These are phyloP conservation scores for Garcia nutans DNA, from an alignment of 345 rosid genomes.

Conservation along the genomic window DNA sequence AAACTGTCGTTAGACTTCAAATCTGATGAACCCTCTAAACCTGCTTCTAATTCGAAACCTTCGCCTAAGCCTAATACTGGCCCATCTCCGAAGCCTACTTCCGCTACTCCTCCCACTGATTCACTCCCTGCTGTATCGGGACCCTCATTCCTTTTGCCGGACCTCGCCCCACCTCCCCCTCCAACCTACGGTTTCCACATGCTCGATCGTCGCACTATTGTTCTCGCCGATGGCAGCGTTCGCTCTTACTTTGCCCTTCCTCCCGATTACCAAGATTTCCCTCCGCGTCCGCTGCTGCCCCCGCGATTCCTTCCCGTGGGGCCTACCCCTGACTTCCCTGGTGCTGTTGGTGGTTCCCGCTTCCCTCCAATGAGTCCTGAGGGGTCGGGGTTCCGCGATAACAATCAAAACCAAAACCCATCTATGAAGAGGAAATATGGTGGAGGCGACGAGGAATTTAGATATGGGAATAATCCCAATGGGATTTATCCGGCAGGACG, in stretches of 20 bases:
- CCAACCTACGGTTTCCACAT: conserved; percentile 86
- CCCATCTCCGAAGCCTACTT: conserved; percentile 27
- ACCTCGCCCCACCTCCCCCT: conserved; percentile 70
- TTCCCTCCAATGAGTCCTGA: conserved; percentile 38
- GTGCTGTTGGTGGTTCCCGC: conserved; percentile 6
- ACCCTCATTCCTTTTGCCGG: conserved; percentile 46
- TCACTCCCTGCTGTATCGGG: conserved; percentile 24
- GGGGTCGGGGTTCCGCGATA: conserved; percentile 54
- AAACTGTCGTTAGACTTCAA: conserved; percentile 25
- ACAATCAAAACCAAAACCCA: conserved; percentile 6
- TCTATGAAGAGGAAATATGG: conserved; percentile 58
- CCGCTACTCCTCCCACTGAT: background rate
- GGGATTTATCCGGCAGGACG: conserved; percentile 1
- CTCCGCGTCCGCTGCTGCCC: conserved; percentile 23
- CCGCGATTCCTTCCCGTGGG: conserved; percentile 18
- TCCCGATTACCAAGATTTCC: conserved; percentile 75
- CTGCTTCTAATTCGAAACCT: conserved; percentile 35
- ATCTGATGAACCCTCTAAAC: conserved; percentile 18
- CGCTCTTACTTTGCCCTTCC: conserved; percentile 97
- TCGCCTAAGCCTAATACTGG: conserved; percentile 40
- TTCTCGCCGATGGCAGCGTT: conserved; percentile 84
- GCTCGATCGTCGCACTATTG: conserved; percentile 85
- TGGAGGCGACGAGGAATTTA: conserved; percentile 46
- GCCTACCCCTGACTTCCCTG: background rate
- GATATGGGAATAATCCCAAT: conserved; percentile 18